Evolutionary conservation across 768 basidiomycete genomes (phyloP), one percentile per base, ranked within the genome.

Genomic region (Fibroporia radiculosa): DNA sequence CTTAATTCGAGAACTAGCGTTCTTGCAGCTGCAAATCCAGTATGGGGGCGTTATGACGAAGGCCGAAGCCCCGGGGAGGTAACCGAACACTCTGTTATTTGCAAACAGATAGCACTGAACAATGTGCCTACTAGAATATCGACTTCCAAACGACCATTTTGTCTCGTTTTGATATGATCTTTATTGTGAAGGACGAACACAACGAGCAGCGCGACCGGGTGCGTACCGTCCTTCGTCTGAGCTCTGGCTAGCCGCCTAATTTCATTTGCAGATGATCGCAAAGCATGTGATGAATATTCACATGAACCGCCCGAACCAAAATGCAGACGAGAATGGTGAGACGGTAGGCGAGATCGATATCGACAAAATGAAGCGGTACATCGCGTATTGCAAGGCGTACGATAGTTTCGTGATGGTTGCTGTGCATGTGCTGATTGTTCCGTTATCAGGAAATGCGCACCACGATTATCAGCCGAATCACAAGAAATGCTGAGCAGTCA

Each of bases 121-220:
- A 49, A 43, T 22, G 31, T 31, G 8, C 7, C 7, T 8, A 16
- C 48, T n/a, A 75, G 90, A 96, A 96, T 60, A 96, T 96, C 52
- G 93, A 96, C 61, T 93, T 96, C 63, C 93, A 96, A 67, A 96
- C 93, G 5, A 98, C 96, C 1, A 97, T 99, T 53, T 66, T 99
- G 60, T 97, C 93, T 38, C 86, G 96, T 45, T 99, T 99, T 64
- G 96, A 99, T 61, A 95, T 99, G 93, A 98, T 99, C 56, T 99
- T 98, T 70, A 95, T 99, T 52, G 86, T 99, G 48, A 91, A 88
- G 62, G 96, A 99, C 56, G 93, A 98, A 57, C 96, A 99, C 62
- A 91, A 97, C 59, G 96, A 98, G 62, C 70, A 73, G 31, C 78
- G 96, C 38, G 96, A 99, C 62, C 80, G 83, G 63, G 93, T 90